A percentile compares a stretch with the other conserved stretches of the same genome.
Conservation (phyloP, 257 asterid genomes). For the Solanum gracilifrons region DNA sequence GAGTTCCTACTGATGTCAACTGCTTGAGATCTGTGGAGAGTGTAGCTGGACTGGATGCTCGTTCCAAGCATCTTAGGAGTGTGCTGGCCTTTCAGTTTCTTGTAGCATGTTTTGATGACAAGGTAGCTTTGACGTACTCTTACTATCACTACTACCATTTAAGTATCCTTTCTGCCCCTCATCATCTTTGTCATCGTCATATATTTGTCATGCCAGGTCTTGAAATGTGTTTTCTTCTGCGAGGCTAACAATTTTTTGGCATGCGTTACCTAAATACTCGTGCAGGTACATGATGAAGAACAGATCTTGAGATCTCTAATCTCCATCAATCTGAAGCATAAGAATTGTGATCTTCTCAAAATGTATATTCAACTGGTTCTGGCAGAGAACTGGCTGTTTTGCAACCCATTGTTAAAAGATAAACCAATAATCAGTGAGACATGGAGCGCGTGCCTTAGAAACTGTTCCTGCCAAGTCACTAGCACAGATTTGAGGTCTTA, state of each 20-base stretch:
- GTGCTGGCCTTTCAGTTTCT: slow-evolving; percentile 67
- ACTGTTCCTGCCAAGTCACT: slow-evolving; percentile 61
- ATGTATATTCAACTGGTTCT: slow-evolving; percentile 60
- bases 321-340: slow-evolving; percentile 58
- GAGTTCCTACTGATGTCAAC: slow-evolving; percentile 61
- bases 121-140: slow-evolving; percentile 31
- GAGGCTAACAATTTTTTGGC: background rate
- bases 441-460: slow-evolving; percentile 65
- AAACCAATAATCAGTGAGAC: slow-evolving; percentile 27
- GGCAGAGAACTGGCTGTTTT: slow-evolving; percentile 68
- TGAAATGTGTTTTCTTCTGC: background rate
- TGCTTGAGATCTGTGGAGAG: slow-evolving; percentile 77
- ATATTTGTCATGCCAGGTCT: background rate
- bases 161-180: background rate
- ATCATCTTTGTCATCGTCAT: background rate
- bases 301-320: slow-evolving; percentile 42
- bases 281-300: slow-evolving; percentile 51
- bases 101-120: slow-evolving; percentile 31
- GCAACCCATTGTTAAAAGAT: slow-evolving; percentile 30
- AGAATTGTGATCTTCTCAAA: slow-evolving; percentile 57
- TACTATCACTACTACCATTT: background rate
- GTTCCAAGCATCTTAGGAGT: slow-evolving; percentile 72
- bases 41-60: slow-evolving; percentile 40
- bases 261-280: background rate
- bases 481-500: slow-evolving; percentile 74